A percentile compares a stretch with the other conserved stretches of the same genome.
Conservation (phyloP, 352 stramenopile species). For the Phytophthora europaea region DNA sequence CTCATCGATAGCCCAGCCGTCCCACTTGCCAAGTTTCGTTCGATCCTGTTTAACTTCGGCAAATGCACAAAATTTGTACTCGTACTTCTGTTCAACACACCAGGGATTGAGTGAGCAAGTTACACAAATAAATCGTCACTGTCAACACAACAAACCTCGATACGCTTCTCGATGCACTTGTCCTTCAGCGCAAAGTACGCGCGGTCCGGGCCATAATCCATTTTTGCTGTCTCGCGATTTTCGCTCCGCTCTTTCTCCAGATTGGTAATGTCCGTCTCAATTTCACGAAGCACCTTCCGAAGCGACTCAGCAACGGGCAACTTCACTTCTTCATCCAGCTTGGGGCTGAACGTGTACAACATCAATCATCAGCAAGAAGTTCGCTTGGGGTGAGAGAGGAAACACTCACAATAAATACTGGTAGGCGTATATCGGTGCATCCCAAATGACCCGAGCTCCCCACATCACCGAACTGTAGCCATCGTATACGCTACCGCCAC, state of each 20-base stretch:
- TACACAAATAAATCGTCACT: not conserved
- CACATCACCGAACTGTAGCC: slow-evolving; percentile 57
- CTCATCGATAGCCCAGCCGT: slow-evolving; percentile 49
- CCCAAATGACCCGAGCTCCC: slow-evolving; percentile 69
- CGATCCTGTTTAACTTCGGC: slow-evolving; percentile 81
- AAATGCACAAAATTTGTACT: slow-evolving; percentile 92
- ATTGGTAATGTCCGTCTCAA: slow-evolving; percentile 69
- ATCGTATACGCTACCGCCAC: slow-evolving; percentile 57
- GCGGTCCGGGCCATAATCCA: slow-evolving; percentile 76
- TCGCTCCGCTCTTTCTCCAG: slow-evolving; percentile 61
- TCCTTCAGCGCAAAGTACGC: slow-evolving; percentile 84
- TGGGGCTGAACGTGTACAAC: slow-evolving; percentile 48
- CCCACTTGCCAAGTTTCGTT: slow-evolving; percentile 84
- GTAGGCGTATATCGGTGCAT: slow-evolving; percentile 73
- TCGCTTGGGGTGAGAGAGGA: not conserved
- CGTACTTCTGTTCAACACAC: slow-evolving; percentile 71
- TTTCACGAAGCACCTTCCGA: slow-evolving; percentile 70
- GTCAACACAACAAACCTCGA: slow-evolving; percentile 61
- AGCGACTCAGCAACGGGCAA: slow-evolving; percentile 75
- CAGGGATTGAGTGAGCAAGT: not conserved
- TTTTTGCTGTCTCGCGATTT: slow-evolving; percentile 46
- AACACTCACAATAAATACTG: slow-evolving; percentile 81
- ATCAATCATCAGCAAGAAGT: slow-evolving; percentile 9
- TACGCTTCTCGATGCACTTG: slow-evolving; percentile 78
- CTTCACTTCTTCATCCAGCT: slow-evolving; percentile 64